Evolutionary conservation across 2,329 filamentous ascomycete species (phyloP), one percentile per base, ranked within the genome.

Genomic region (Microcyclosporella mali): DNA sequence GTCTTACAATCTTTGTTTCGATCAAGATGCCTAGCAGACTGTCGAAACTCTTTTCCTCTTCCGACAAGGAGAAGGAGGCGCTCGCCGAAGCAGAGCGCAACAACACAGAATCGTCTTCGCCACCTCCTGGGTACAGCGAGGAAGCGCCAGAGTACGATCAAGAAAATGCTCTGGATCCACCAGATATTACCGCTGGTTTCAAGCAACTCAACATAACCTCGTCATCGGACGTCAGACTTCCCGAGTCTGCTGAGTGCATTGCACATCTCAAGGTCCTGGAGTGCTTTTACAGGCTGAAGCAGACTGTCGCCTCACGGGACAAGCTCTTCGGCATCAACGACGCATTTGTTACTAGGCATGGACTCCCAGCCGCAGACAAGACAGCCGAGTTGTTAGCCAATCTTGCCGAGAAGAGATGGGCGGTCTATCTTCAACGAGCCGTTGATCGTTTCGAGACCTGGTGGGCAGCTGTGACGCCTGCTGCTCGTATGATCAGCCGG

Each of bases 251-350:
- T 46, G 72, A 79, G 32, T 86, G 82, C 50, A 74, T 86, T 16
- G 82, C 78, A 1, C 86, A 92, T 60, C 71, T 90, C 19, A 87
- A 86, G 60, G 69, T 90, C 1, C 70, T 90, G 1, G 76, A 79
- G 40, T 77, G 80, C 8, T 73, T 90, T 43, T 76, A 85, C 51
- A 72, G 72, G 27, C 65, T 90, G 41, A 82, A 81, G 49, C 79
- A 86, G 45, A 73, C 78, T 14, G 64, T 88, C 14, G 81, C 80
- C 4, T 81, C 77, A 41, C 75, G 67, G 0, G 79, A 88, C 53
- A 80, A 81, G 0, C 66, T 88, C 1, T 89, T 81, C 64, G 76
- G 75, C 2, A 70, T 88, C 37, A 59, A 65, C 1, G 68, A 70
- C 25, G 54, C 46, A 4, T 47, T 66, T 10, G 54, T 37, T 56